phyloP scores from a whole-genome alignment of 2,329 filamentous ascomycete species.

The Penicillium hesseltinei region DNA sequence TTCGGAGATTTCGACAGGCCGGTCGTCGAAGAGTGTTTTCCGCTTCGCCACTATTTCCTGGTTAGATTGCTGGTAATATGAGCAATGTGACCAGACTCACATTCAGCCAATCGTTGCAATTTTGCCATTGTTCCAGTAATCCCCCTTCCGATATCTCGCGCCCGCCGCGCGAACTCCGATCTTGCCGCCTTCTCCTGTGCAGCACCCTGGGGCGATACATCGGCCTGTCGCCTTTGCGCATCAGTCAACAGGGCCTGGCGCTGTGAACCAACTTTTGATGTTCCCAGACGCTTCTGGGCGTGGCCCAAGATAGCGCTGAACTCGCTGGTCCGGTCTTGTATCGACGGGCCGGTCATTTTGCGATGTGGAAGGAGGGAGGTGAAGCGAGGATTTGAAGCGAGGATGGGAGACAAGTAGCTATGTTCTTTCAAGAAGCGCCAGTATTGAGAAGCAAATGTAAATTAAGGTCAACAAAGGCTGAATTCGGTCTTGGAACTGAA shows the following conservation, averaged over 20 bases:
- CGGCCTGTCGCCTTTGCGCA: constrained; percentile 59
- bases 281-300: constrained; percentile 74
- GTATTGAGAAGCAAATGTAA: not conserved
- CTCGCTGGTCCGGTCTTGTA: constrained; percentile 95
- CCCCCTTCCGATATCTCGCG: constrained; percentile 85
- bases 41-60: constrained; percentile 72
- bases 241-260: constrained; percentile 76
- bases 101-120: constrained; percentile 84
- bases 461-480: not conserved
- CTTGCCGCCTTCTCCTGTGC: constrained; percentile 53
- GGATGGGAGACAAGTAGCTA: not conserved
- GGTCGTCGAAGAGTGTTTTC: constrained; percentile 95
- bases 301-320: constrained; percentile 89
- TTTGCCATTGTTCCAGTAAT: constrained; percentile 94
- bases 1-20: constrained; percentile 94
- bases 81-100: constrained; percentile 46
- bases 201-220: constrained; percentile 58
- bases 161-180: constrained; percentile 89
- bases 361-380: not conserved
- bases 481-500: constrained; percentile 14
- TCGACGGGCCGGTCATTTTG: constrained; percentile 62
- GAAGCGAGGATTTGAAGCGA: not conserved
- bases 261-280: constrained; percentile 74
- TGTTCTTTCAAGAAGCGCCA: not conserved
- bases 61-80: constrained; percentile 3